Evolutionary conservation across 768 basidiomycete species (phyloP).

Genomic region (Boletus reticulatus): DNA sequence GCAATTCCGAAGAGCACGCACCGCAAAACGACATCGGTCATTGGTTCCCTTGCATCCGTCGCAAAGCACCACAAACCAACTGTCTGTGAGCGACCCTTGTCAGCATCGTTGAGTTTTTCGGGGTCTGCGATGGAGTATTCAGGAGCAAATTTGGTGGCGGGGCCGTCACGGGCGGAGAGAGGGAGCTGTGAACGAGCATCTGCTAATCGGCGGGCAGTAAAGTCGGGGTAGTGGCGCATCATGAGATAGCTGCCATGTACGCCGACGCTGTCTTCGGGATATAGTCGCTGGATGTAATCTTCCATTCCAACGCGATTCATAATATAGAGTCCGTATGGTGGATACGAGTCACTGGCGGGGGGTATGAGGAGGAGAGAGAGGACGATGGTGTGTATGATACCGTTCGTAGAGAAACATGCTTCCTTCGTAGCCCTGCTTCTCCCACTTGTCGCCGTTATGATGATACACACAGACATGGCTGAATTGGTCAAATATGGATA

Average conservation of each 20-base stretch:
- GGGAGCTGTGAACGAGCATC: slow-evolving; percentile 29
- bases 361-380: slow-evolving; percentile 3
- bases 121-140: slow-evolving; percentile 44
- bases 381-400: slow-evolving; percentile 31
- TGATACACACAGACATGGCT: slow-evolving; percentile 84
- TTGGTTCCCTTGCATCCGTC: slow-evolving; percentile 64
- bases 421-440: slow-evolving; percentile 83
- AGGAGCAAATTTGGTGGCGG: slow-evolving; percentile 47
- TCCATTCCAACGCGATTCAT: slow-evolving; percentile 79
- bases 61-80: slow-evolving; percentile 78
- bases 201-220: slow-evolving; percentile 49
- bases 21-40: slow-evolving; percentile 72
- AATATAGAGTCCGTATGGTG: slow-evolving; percentile 82
- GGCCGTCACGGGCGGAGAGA: slow-evolving; percentile 26
- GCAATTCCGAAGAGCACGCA: slow-evolving; percentile 27
- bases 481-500: slow-evolving; percentile 83
- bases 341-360: slow-evolving; percentile 60
- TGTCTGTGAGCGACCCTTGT: slow-evolving; percentile 56
- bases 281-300: slow-evolving; percentile 71
- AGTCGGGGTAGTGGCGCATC: slow-evolving; percentile 72
- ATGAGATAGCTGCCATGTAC: slow-evolving; percentile 64
- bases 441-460: slow-evolving; percentile 73
- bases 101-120: slow-evolving; percentile 41
- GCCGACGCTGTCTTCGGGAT: slow-evolving; percentile 74
- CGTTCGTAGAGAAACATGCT: slow-evolving; percentile 88